Percentiles rank a stretch among this genome's conserved stretches.
phyloP scores from a whole-genome alignment of 192 early-diverging fungal species.

The Coemansia sp. region DNA sequence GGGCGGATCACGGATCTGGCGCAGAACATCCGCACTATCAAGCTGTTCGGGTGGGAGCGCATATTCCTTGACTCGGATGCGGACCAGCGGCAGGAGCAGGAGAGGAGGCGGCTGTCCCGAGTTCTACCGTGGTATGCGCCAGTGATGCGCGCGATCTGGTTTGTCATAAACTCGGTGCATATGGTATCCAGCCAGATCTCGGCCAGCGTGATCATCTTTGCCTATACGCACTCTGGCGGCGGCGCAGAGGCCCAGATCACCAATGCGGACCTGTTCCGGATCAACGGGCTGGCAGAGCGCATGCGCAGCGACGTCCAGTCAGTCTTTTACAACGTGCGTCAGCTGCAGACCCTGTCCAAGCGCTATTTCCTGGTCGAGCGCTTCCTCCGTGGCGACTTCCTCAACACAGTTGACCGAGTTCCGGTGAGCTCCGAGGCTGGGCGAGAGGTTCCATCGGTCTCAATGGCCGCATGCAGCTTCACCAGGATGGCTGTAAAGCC shows the following conservation, averaged over 20 bases:
- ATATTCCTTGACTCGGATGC: conserved; percentile 9
- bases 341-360: background rate
- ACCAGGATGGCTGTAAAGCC: background rate
- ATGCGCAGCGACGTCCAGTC: background rate
- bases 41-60: conserved; percentile 38
- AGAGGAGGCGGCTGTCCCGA: too few relatives aligned
- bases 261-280: conserved; percentile 16
- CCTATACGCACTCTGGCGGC: background rate
- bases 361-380: conserved; percentile 8
- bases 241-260: background rate
- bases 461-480: conserved; percentile 13
- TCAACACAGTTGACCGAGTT: conserved; percentile 7
- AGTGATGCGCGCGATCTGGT: conserved; percentile 4
- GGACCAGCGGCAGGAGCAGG: background rate
- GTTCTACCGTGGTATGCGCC: conserved; percentile 31
- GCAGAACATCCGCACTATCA: conserved; percentile 17
- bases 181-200: background rate
- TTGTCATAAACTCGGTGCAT: background rate
- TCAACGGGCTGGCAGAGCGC: background rate
- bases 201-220: conserved; percentile 1
- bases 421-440: background rate
- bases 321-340: background rate
- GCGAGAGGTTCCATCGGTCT: background rate
- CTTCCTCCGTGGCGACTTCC: conserved; percentile 14
- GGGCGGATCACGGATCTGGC: conserved; percentile 4